Evolutionary conservation across 2,329 filamentous ascomycete species (phyloP).

Genomic region (Ophiocordyceps robertsii): DNA sequence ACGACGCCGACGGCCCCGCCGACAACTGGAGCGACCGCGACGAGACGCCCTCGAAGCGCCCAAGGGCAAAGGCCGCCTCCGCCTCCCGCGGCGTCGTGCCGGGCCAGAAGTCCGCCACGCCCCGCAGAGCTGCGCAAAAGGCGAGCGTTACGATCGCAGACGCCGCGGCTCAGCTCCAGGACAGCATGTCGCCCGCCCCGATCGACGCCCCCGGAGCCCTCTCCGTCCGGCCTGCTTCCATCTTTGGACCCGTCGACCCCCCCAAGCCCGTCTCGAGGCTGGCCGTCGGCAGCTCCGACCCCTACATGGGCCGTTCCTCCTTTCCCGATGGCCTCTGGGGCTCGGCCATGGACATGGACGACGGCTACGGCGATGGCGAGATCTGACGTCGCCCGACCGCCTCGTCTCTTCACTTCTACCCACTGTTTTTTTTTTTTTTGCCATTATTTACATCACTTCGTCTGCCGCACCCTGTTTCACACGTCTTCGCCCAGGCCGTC

Average conservation of each 20-base stretch:
- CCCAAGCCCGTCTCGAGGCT: too few relatives aligned
- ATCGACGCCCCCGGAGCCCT: conserved; percentile 6
- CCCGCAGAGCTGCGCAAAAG: conserved; percentile 17
- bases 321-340: not conserved
- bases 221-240: not conserved
- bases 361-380: conserved; percentile 21
- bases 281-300: not conserved
- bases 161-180: conserved; percentile 12
- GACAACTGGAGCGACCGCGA: conserved; percentile 14
- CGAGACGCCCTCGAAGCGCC: conserved; percentile 24
- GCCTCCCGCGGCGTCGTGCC: not conserved
- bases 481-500: too few relatives aligned
- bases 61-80: conserved; percentile 11
- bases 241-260: conserved; percentile 1
- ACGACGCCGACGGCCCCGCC: conserved; percentile 13
- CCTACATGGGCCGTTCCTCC: not conserved
- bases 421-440: too few relatives aligned
- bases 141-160: conserved; percentile 21
- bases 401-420: too few relatives aligned
- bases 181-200: conserved; percentile 12
- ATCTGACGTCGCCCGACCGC: conserved; percentile 9
- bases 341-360: conserved; percentile 4
- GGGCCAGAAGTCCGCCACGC: conserved; percentile 10
- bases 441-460: too few relatives aligned
- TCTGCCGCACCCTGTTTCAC: too few relatives aligned